A percentile compares a stretch with the other conserved stretches of the same genome.
These are phyloP conservation scores for Ceratobasidium sp. DNA, from an alignment of 1,284 basidiomycete species.

Conservation along the genomic window DNA sequence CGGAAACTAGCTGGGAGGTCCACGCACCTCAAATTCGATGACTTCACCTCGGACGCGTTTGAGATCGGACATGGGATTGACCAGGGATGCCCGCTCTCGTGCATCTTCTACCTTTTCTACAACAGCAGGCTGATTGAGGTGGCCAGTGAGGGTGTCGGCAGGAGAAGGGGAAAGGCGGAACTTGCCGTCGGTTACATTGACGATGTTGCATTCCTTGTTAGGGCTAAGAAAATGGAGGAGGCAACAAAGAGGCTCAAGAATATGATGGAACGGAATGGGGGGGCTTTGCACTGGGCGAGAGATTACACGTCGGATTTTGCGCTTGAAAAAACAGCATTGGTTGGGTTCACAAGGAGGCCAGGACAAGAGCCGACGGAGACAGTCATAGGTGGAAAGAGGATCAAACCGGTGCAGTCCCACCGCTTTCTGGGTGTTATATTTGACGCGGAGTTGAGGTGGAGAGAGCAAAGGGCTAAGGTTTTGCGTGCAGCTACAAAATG, in stretches of 20 bases:
- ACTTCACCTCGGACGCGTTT: slow-evolving; percentile 46
- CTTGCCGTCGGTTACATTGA: slow-evolving; percentile 38
- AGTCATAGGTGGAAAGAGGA: not conserved
- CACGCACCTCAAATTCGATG: not conserved
- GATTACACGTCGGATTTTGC: slow-evolving; percentile 6
- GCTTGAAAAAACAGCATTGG: slow-evolving; percentile 8
- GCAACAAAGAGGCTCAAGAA: not conserved
- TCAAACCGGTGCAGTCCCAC: not conserved
- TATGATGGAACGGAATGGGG: slow-evolving; percentile 21
- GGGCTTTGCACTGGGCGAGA: slow-evolving; percentile 5
- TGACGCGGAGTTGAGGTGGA: not conserved
- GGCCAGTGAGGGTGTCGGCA: not conserved
- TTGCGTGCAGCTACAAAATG: not conserved
- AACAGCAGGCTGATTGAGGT: not conserved
- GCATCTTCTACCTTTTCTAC: slow-evolving; percentile 20
- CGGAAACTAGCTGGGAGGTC: slow-evolving; percentile 44
- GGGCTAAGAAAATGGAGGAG: not conserved
- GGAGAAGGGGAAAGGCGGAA: not conserved
- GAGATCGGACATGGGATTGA: slow-evolving; percentile 51
- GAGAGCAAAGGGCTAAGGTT: not conserved
- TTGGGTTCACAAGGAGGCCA: not conserved
- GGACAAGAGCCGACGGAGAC: not conserved
- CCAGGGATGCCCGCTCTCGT: slow-evolving; percentile 55
- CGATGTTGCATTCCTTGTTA: slow-evolving; percentile 33
- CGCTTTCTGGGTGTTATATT: not conserved